Conservation (phyloP, 352 stramenopile genomes). For the Phytophthora multivora region DNA sequence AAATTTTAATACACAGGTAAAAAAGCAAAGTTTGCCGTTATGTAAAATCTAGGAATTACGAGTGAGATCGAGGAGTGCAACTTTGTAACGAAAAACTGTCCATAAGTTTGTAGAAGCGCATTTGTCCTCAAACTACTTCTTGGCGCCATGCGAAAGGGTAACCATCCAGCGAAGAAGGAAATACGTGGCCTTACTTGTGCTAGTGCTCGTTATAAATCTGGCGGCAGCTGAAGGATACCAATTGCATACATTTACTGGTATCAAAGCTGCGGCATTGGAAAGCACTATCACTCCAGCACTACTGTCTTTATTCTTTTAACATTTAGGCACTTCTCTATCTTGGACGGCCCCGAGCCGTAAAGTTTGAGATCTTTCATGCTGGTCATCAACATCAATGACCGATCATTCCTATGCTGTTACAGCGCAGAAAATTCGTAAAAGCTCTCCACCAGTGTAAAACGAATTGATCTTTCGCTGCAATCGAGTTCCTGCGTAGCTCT, state of each 20-base stretch:
- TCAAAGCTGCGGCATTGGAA: neutral
- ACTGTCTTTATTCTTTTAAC: too few species aligned
- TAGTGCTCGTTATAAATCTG: too few species aligned
- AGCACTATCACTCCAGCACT: too few species aligned
- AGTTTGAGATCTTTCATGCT: neutral
- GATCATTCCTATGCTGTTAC: neutral
- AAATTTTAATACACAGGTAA: slow-evolving; percentile 9
- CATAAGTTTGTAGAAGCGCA: neutral
- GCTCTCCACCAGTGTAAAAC: too few species aligned
- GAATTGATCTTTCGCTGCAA: too few species aligned
- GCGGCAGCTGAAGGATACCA: too few species aligned
- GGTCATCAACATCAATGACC: too few species aligned
- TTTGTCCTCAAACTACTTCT: neutral
- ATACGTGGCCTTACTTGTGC: too few species aligned
- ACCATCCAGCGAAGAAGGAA: slow-evolving; percentile 6
- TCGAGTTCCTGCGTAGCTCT: neutral
- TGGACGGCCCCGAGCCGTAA: too few species aligned
- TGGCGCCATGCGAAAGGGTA: slow-evolving; percentile 1
- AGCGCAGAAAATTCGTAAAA: neutral
- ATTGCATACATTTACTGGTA: neutral
- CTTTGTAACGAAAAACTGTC: neutral
- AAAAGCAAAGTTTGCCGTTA: neutral
- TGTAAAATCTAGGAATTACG: neutral
- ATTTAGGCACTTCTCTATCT: too few species aligned
- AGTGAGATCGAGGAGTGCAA: neutral